Evolutionary conservation across 2,329 filamentous ascomycete species (phyloP), one percentile per base, ranked within the genome.

Genomic region (Kalmusia sp.): DNA sequence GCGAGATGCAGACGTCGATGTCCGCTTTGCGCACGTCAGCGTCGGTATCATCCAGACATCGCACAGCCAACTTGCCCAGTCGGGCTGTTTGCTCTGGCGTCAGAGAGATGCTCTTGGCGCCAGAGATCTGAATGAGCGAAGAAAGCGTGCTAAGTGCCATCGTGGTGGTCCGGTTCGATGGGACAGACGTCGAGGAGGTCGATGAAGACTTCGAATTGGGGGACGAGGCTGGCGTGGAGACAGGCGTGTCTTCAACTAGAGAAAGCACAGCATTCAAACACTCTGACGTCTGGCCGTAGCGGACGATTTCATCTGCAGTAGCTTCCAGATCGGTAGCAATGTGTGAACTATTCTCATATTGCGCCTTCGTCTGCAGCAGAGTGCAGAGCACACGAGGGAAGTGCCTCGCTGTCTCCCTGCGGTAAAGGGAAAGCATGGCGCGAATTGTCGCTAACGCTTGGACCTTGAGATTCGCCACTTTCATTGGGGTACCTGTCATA

Each of bases 371-470:
- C 30, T 81, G 78, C 19, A 92, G 79, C 1, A 92, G 78, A 5
- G 88, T 84, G 66, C 87, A 85, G 1, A 93, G 81, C 0, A 87
- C 86, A 22, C 83, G 83, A 12, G 86, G 82, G 37, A 90, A 84
- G 76, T 91, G 88, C 3, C 86, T 84, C 55, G 83, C 81, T 62
- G 91, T 90, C 57, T 80, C 82, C 49, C 84, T 84, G 30, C 85
- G 84, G 65, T 89, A 84, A 67, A 87, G 83, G 59, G 86, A 86
- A 12, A 92, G 82, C 49, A 93, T 82, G 3, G 91, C 82, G 67
- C 89, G 88, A 67, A 92, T 86, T 1, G 90, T 90, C 1, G 87
- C 85, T 9, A 93, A 78, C 17, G 89, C 87, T 73, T 93, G 90
- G 5, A 87, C 85, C 73, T 90, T 91, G 52, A 91, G 80, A 59